Evolutionary conservation across 1,284 basidiomycete genomes (phyloP).

Genomic region (Coniferiporia weirii): DNA sequence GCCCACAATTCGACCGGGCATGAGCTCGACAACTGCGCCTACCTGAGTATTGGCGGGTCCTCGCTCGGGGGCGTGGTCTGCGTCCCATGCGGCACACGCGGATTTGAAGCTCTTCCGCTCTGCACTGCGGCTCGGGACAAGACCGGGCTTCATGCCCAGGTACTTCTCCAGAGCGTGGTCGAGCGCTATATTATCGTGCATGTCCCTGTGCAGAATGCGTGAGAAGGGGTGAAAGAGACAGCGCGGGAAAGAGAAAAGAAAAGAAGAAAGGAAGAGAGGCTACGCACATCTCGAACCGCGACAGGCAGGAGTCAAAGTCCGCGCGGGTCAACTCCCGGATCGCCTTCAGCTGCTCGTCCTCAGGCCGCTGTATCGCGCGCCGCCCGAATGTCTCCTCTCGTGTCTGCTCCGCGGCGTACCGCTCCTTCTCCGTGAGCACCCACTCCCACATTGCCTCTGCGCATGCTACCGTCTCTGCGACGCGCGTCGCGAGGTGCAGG

Average conservation of each 20-base stretch:
- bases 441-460: slow-evolving; percentile 75
- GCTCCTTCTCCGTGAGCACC: slow-evolving; percentile 45
- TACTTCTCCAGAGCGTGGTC: slow-evolving; percentile 40
- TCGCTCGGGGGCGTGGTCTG: slow-evolving; percentile 30
- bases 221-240: neutral
- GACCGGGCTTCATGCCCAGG: slow-evolving; percentile 42
- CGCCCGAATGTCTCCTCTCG: neutral
- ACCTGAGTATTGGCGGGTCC: slow-evolving; percentile 21
- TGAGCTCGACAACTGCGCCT: neutral
- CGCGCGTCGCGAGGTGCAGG: slow-evolving; percentile 51
- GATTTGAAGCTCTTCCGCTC: slow-evolving; percentile 51
- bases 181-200: slow-evolving; percentile 51
- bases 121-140: slow-evolving; percentile 30
- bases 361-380: neutral
- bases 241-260: neutral
- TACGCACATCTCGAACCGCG: slow-evolving; percentile 55
- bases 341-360: slow-evolving; percentile 22
- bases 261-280: neutral
- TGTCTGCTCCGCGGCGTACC: slow-evolving; percentile 16
- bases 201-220: slow-evolving; percentile 41
- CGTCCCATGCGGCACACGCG: slow-evolving; percentile 50
- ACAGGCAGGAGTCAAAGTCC: slow-evolving; percentile 52
- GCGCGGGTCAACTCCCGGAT: slow-evolving; percentile 46
- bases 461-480: slow-evolving; percentile 57
- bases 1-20: no score